phyloP scores from a whole-genome alignment of 306 rosid genomes.

The Prunus padus region DNA sequence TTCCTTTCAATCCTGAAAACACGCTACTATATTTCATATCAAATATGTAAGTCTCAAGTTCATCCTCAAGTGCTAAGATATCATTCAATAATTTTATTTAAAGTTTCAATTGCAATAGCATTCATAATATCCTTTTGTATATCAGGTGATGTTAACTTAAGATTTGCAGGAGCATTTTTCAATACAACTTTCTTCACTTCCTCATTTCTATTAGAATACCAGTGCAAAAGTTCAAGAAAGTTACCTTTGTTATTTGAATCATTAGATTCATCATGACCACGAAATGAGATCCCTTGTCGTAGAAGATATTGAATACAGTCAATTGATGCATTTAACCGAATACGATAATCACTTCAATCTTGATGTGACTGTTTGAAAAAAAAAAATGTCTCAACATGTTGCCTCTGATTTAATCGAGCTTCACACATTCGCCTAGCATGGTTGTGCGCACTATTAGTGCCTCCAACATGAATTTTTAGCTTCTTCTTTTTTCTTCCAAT shows the following conservation, averaged over 20 bases:
- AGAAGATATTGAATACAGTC: background rate
- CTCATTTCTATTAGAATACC: background rate
- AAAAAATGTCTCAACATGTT: background rate
- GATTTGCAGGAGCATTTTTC: constrained; percentile 2
- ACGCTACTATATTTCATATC: background rate
- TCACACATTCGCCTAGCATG: background rate
- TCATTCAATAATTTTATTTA: background rate
- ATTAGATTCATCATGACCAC: background rate
- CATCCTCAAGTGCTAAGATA: background rate
- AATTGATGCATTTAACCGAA: background rate
- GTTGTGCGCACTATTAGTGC: background rate
- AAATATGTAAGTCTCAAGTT: constrained; percentile 3
- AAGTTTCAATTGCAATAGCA: background rate
- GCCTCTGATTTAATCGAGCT: background rate
- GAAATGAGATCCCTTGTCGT: background rate
- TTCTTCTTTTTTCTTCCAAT: background rate
- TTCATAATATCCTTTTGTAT: background rate
- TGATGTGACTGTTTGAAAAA: background rate
- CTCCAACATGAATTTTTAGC: background rate
- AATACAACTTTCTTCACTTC: background rate
- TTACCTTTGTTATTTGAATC: background rate
- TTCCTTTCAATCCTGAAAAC: background rate
- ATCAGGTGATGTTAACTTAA: background rate
- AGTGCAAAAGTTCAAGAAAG: background rate
- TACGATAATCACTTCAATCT: background rate